Conservation (phyloP, 805 yeast genomes). For the Hanseniaspora singularis region DNA sequence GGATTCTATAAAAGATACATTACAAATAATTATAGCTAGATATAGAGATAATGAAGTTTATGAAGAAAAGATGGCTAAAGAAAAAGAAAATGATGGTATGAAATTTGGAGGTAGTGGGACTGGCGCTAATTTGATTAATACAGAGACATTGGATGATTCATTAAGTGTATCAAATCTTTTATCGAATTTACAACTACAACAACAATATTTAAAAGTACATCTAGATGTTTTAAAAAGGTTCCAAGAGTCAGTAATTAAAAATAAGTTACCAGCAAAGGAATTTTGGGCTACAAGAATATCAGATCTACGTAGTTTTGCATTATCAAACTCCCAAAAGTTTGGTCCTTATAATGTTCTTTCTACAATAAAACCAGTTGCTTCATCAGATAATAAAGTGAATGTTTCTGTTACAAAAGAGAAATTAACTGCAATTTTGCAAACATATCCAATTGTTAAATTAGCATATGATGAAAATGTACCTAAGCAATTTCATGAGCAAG, state of each 20-base stretch:
- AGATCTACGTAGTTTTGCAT: slow-evolving; percentile 70
- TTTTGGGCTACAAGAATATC: slow-evolving; percentile 81
- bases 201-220: slow-evolving; percentile 58
- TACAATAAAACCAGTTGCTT: slow-evolving; percentile 86
- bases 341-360: slow-evolving; percentile 92
- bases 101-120: slow-evolving; percentile 21
- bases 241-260: slow-evolving; percentile 74
- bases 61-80: slow-evolving; percentile 29
- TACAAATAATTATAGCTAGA: slow-evolving; percentile 59
- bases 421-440: slow-evolving; percentile 77
- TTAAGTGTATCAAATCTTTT: slow-evolving; percentile 49
- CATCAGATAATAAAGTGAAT: slow-evolving; percentile 84
- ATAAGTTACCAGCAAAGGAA: slow-evolving; percentile 63
- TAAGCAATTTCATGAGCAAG: slow-evolving; percentile 65
- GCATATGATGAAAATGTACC: slow-evolving; percentile 92
- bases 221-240: slow-evolving; percentile 59
- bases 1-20: slow-evolving; percentile 56
- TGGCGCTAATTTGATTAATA: slow-evolving; percentile 27
- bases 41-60: slow-evolving; percentile 41
- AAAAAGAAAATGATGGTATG: slow-evolving; percentile 18
- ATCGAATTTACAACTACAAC: slow-evolving; percentile 66
- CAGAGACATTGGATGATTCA: slow-evolving; percentile 33
- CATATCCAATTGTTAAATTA: slow-evolving; percentile 78
- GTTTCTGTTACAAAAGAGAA: slow-evolving; percentile 85
- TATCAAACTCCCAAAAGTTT: slow-evolving; percentile 67